phyloP scores from a whole-genome alignment of 345 rosid genomes.

The Corchorus capsularis region DNA sequence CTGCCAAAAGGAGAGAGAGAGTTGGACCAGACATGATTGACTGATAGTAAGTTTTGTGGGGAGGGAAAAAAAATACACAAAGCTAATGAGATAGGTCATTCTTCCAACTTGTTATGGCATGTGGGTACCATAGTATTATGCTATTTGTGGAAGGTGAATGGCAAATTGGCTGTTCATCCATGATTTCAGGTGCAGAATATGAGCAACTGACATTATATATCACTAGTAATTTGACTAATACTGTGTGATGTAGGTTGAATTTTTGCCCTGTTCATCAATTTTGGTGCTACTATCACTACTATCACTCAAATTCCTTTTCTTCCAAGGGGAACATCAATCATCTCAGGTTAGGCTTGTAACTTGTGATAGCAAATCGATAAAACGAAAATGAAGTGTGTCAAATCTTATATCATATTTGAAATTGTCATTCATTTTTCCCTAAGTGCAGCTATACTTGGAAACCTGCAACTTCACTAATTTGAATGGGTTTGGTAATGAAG shows the following conservation, averaged over 20 bases:
- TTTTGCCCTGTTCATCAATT: slow-evolving; percentile 4
- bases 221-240: slow-evolving; percentile 11
- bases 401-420: not conserved
- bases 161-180: slow-evolving; percentile 11
- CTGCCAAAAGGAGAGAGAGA: slow-evolving; percentile 23
- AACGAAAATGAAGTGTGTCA: not conserved
- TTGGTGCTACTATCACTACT: not conserved
- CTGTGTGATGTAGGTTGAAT: not conserved
- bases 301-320: not conserved
- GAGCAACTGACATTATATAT: slow-evolving; percentile 11
- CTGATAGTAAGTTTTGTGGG: slow-evolving; percentile 18
- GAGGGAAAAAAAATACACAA: slow-evolving; percentile 8
- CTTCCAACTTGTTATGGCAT: slow-evolving; percentile 11
- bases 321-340: slow-evolving; percentile 1
- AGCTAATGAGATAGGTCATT: slow-evolving; percentile 3
- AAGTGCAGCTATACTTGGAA: not conserved
- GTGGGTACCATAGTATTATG: slow-evolving; percentile 21
- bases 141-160: slow-evolving; percentile 30
- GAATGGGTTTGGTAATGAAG: too few species aligned
- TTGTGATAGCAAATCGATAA: not conserved
- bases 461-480: not conserved
- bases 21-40: slow-evolving; percentile 32
- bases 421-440: not conserved
- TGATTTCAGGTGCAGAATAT: slow-evolving; percentile 24
- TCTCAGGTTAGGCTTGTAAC: not conserved